A percentile compares a stretch with the other conserved stretches of the same genome.
Evolutionary conservation across 2,329 filamentous ascomycete species (phyloP).

Genomic region (Chalaropsis thielavioides): DNA sequence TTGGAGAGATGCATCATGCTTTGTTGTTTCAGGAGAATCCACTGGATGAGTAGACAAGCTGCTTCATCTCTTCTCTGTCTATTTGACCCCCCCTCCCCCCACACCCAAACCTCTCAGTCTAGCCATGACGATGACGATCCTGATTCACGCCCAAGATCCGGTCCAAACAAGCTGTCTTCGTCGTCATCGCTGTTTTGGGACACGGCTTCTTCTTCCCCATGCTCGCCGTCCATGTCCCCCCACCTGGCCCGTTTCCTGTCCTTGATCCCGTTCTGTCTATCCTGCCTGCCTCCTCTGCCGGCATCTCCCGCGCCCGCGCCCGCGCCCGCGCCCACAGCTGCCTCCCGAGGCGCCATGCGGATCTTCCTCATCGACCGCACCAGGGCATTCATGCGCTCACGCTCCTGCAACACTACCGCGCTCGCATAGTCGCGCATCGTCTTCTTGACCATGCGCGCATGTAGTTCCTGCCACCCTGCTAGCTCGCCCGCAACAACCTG

Average conservation of each 20-base stretch:
- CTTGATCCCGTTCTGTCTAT: not conserved
- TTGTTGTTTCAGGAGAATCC: not conserved
- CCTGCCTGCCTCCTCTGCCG: not conserved
- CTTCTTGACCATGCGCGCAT: constrained; percentile 59
- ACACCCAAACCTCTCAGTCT: not conserved
- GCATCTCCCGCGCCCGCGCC: not conserved
- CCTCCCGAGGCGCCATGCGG: constrained; percentile 20
- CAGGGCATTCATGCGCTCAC: constrained; percentile 65
- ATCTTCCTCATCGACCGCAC: constrained; percentile 59
- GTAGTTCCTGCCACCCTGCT: constrained; percentile 84
- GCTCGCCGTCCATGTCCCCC: not conserved
- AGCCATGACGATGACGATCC: not conserved
- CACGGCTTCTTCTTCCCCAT: not conserved
- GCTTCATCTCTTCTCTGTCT: not conserved
- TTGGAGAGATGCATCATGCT: not conserved
- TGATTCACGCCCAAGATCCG: not conserved
- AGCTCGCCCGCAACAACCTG: constrained; percentile 84
- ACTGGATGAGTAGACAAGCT: not conserved
- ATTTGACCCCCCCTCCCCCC: not conserved
- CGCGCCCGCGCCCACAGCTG: not conserved
- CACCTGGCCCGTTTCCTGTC: not conserved
- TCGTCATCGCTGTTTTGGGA: too few species aligned
- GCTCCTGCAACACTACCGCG: constrained; percentile 67
- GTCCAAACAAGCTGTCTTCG: not conserved
- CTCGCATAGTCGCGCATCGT: constrained; percentile 64